Evolutionary conservation across 306 rosid species (phyloP).

Genomic region (Quillaja saponaria): DNA sequence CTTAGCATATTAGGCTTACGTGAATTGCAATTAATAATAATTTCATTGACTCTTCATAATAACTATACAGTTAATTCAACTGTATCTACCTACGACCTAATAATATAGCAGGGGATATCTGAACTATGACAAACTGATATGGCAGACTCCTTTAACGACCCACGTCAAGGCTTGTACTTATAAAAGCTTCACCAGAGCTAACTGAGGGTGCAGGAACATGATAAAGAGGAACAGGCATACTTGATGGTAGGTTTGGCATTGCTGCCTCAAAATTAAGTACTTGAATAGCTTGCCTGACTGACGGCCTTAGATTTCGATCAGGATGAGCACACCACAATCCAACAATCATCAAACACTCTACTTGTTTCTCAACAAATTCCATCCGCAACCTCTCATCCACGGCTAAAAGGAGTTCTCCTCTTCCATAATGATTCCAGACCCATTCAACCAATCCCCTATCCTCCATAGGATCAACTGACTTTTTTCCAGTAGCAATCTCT

Average conservation of each 20-base stretch:
- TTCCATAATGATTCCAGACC: slow-evolving; percentile 44
- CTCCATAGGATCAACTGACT: not conserved
- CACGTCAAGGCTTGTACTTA: not conserved
- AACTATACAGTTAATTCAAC: too few relatives aligned
- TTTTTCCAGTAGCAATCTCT: slow-evolving; percentile 31
- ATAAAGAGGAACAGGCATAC: slow-evolving; percentile 3
- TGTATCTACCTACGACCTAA: too few relatives aligned
- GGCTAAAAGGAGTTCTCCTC: slow-evolving; percentile 13
- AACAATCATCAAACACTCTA: slow-evolving; percentile 38
- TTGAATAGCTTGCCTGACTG: slow-evolving; percentile 31
- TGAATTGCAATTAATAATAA: too few relatives aligned
- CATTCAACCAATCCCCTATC: slow-evolving; percentile 36
- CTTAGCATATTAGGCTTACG: too few relatives aligned
- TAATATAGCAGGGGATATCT: too few relatives aligned
- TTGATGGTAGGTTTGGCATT: slow-evolving; percentile 32
- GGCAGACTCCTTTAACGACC: not conserved
- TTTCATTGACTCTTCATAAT: too few relatives aligned
- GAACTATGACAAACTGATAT: not conserved
- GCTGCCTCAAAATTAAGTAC: slow-evolving; percentile 34
- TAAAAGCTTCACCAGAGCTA: not conserved
- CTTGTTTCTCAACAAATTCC: slow-evolving; percentile 26
- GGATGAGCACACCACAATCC: slow-evolving; percentile 46
- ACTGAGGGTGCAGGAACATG: not conserved
- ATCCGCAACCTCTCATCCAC: slow-evolving; percentile 27
- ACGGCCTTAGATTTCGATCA: slow-evolving; percentile 29